A percentile compares a stretch with the other conserved stretches of the same genome.
These are phyloP conservation scores for Aspergillus unguis DNA, from an alignment of 2,329 filamentous ascomycete genomes.

Conservation along the genomic window DNA sequence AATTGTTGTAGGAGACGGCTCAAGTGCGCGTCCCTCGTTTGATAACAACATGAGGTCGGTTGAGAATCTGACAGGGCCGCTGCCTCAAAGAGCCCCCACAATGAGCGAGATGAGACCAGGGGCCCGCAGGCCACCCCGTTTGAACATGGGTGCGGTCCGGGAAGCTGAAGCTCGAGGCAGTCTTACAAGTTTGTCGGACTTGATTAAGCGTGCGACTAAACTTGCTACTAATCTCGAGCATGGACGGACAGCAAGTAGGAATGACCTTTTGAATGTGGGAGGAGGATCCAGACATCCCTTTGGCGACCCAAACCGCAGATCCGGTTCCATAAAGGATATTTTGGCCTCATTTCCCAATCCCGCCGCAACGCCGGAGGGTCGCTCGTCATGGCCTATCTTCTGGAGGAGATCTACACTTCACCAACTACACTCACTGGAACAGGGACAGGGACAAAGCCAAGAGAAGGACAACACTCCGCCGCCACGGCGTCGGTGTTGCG, in stretches of 20 bases:
- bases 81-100: constrained; percentile 30
- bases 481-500: constrained; percentile 68
- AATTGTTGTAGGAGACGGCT: constrained; percentile 21
- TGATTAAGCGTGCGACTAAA: constrained; percentile 83
- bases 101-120: constrained; percentile 42
- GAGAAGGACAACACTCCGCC: constrained; percentile 25
- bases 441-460: constrained; percentile 17
- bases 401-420: constrained; percentile 35
- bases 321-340: constrained; percentile 61
- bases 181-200: constrained; percentile 83
- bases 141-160: constrained; percentile 79
- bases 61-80: constrained; percentile 24
- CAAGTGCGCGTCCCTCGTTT: constrained; percentile 6
- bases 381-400: constrained; percentile 39
- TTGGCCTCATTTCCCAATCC: constrained; percentile 64
- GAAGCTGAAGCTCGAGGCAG: constrained; percentile 82
- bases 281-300: constrained; percentile 25
- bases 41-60: constrained; percentile 18
- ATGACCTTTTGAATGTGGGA: constrained; percentile 44
- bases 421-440: constrained; percentile 28
- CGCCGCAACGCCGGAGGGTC: constrained; percentile 47
- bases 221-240: constrained; percentile 84
- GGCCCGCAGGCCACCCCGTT: constrained; percentile 59
- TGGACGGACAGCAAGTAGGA: constrained; percentile 63
- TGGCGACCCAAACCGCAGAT: constrained; percentile 35